Conservation (phyloP, 208 protist genomes). For the Crithidia sp. region DNA sequence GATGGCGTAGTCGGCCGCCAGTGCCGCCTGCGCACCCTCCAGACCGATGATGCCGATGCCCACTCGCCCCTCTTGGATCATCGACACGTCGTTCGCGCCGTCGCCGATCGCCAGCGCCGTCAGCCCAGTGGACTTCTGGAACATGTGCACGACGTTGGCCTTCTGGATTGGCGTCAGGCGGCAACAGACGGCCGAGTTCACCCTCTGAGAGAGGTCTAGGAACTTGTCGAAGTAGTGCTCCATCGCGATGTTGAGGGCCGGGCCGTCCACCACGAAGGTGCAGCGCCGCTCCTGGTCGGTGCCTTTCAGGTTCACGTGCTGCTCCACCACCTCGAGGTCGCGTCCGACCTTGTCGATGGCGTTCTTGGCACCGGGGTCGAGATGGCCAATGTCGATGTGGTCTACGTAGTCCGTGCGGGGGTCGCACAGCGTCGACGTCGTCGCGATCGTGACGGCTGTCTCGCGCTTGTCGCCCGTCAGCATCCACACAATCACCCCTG, state of each 20-base stretch:
- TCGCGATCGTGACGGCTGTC: constrained; percentile 90
- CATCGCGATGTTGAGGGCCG: constrained; percentile 75
- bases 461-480: constrained; percentile 98
- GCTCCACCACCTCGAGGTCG: constrained; percentile 68
- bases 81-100: constrained; percentile 98
- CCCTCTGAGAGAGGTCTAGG: constrained; percentile 68
- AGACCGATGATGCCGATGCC: constrained; percentile 96
- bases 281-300: constrained; percentile 51
- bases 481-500: constrained; percentile 96
- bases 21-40: constrained; percentile 95
- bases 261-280: constrained; percentile 86
- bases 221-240: constrained; percentile 77
- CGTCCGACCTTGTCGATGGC: constrained; percentile 62
- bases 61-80: constrained; percentile 95
- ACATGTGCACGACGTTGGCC: constrained; percentile 90
- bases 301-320: constrained; percentile 57
- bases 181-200: constrained; percentile 91
- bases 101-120: constrained; percentile 98
- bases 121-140: constrained; percentile 80
- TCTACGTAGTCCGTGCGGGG: constrained; percentile 80
- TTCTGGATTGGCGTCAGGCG: constrained; percentile 92
- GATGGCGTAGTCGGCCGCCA: constrained; percentile 95
- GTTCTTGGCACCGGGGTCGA: constrained; percentile 43
- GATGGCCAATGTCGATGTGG: constrained; percentile 80
- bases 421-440: constrained; percentile 85